Conservation (phyloP, 2,329 filamentous ascomycete species). For the Colletotrichum cuscutae region DNA sequence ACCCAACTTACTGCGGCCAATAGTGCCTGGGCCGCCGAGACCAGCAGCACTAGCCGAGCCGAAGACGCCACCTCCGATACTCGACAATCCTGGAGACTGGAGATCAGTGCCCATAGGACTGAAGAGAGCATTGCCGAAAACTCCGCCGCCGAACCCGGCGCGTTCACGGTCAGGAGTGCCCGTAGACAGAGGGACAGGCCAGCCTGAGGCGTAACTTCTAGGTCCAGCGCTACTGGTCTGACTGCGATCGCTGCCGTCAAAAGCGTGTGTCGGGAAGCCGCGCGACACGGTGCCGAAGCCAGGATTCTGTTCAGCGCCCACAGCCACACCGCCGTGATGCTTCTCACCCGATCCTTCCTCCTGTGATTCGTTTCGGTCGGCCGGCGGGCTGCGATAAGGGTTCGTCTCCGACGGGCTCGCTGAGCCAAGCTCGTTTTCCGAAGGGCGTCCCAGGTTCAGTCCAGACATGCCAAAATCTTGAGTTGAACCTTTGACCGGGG, state of each 20-base stretch:
- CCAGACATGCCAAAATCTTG: conserved; percentile 73
- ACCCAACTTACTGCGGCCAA: conserved; percentile 84
- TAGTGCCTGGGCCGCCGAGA: conserved; percentile 69
- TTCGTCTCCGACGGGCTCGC: conserved; percentile 96
- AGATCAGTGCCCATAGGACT: conserved; percentile 77
- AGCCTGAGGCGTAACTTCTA: conserved; percentile 76
- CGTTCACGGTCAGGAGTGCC: conserved; percentile 76
- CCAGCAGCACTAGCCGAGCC: conserved; percentile 67
- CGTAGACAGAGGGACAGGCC: conserved; percentile 69
- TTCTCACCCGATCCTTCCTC: conserved; percentile 62
- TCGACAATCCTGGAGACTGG: conserved; percentile 75
- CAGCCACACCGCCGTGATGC: conserved; percentile 58
- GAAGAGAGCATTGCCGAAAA: conserved; percentile 85
- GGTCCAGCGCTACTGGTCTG: conserved; percentile 90
- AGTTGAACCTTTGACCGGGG: conserved; percentile 63
- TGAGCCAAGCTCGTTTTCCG: conserved; percentile 73
- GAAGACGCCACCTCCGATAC: conserved; percentile 75
- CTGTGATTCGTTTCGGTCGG: conserved; percentile 74
- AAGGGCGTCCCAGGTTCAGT: conserved; percentile 66
- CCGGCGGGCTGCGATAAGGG: conserved; percentile 91
- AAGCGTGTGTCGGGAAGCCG: conserved; percentile 60
- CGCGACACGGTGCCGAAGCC: conserved; percentile 66
- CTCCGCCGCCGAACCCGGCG: conserved; percentile 61
- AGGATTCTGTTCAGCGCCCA: conserved; percentile 55
- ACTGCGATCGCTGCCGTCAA: conserved; percentile 86